Base-by-base conservation (phyloP, 495 filamentous ascomycete genomes). In the Penicillium lividum region DNA sequence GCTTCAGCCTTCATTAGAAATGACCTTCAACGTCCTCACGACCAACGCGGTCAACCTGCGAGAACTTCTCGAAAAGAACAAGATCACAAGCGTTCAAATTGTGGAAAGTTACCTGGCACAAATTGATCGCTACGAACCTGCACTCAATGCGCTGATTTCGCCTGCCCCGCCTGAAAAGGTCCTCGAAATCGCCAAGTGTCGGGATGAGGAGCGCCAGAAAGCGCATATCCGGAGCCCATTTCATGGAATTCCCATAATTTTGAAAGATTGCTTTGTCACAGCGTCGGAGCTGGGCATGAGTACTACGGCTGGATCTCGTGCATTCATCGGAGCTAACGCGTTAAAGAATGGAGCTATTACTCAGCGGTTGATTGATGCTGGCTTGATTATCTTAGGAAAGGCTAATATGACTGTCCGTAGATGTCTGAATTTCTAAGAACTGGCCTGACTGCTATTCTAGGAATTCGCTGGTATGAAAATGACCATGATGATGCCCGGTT, bases 81-180 rank as follows among this genome's bases (percentile, higher is more conserved):
- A 63, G 30, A 59, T 81, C 27, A 79, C 79, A 7, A 76, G 75
- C 51, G 70, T 73, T 13, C 66, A 80, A 45, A 70, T 84, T 31
- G 68, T 82, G 2, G 60, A 74, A 46, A 66, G 70, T 43, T 84
- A 83, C 59, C 65, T 84, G 13, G 54, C 57, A 2, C 80, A 80
- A 56, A 83, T 83, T 27, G 69, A 76, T 18, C 62, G 56, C 18
- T 71, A 83, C 58, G 75, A 83, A 30, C n/a, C 58, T 73, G 25
- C 62, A 58, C 52, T 64, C 25, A 42, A 57, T 53, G 76, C 70
- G 5, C 36, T 78, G 18, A 77, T 77, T 54, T 69, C 68, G 7
- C 53, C 67, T 28, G 68, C 70, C 8, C 73, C 77, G 0, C 66
- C 46, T 50, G 67, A 71, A 10, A 59, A 67, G 31, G 61, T 77